Evolutionary conservation across 1,284 basidiomycete species (phyloP).

Genomic region (Singerocomus inundabilis): DNA sequence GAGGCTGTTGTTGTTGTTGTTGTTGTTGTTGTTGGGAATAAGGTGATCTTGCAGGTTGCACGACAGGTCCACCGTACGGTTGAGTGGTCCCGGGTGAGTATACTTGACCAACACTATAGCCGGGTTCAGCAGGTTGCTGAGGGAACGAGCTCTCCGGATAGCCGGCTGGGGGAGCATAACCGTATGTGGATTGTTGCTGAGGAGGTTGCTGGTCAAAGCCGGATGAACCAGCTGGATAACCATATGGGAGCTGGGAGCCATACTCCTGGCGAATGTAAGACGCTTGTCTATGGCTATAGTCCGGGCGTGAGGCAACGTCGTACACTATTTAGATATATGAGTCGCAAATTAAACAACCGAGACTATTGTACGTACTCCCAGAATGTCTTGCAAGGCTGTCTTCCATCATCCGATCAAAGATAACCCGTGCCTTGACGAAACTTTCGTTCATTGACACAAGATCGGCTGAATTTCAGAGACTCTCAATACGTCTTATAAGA

Average conservation of each 20-base stretch:
- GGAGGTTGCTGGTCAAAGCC: constrained; percentile 44
- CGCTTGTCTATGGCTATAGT: constrained; percentile 23
- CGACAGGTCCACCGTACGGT: constrained; percentile 31
- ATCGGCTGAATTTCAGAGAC: constrained; percentile 54
- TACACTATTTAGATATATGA: constrained; percentile 25
- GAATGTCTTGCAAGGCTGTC: constrained; percentile 77
- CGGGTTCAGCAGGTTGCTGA: constrained; percentile 36
- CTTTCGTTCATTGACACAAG: constrained; percentile 88
- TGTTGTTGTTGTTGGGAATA: constrained; percentile 29
- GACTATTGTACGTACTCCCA: constrained; percentile 42
- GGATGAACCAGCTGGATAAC: constrained; percentile 36
- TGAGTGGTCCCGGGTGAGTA: constrained; percentile 25
- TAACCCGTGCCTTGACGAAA: constrained; percentile 78
- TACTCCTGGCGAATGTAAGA: constrained; percentile 31
- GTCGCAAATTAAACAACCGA: constrained; percentile 8
- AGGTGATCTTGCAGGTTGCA: constrained; percentile 30
- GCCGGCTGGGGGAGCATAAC: constrained; percentile 40
- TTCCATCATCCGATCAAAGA: constrained; percentile 91
- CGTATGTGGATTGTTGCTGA: constrained; percentile 27
- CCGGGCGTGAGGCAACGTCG: constrained; percentile 22
- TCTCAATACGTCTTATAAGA: constrained; percentile 4
- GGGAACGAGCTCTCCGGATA: constrained; percentile 34
- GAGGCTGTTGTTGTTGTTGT: constrained; percentile 10
- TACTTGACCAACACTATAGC: constrained; percentile 36
- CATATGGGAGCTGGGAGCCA: constrained; percentile 38